phyloP scores from a whole-genome alignment of 2,329 filamentous ascomycete species.

The Coleophoma crateriformis region DNA sequence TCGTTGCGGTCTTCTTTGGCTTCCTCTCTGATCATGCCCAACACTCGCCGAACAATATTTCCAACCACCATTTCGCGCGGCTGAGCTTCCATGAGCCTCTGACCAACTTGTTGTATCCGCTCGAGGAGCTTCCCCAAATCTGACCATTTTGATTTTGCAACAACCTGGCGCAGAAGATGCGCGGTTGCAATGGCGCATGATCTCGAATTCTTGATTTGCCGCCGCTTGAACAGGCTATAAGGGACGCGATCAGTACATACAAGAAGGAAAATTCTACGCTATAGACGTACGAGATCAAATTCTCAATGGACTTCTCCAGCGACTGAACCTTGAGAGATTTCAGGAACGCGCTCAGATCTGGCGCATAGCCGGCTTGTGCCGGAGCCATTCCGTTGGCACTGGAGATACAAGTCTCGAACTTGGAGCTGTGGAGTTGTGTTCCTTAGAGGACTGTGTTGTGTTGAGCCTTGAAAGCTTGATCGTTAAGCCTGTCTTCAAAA shows the following conservation, averaged over 20 bases:
- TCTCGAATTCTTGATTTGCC: conserved; percentile 83
- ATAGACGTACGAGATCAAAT: conserved; percentile 68
- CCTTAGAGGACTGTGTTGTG: no score
- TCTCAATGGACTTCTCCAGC: conserved; percentile 78
- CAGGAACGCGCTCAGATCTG: conserved; percentile 72
- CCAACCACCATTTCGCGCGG: conserved; percentile 88
- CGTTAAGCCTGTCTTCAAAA: no score
- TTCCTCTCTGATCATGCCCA: conserved; percentile 89
- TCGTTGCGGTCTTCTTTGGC: conserved; percentile 73
- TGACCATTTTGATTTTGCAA: conserved; percentile 73
- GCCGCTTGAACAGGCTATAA: conserved; percentile 70
- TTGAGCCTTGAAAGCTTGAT: no score
- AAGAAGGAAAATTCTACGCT: not conserved
- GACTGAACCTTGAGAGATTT: conserved; percentile 70
- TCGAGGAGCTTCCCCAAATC: conserved; percentile 75
- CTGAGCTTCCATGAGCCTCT: conserved; percentile 73
- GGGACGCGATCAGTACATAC: conserved; percentile 7
- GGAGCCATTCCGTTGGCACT: conserved; percentile 41
- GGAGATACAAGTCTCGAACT: not conserved
- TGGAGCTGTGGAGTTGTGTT: no score
- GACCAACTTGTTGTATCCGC: conserved; percentile 73
- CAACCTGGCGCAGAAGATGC: conserved; percentile 79
- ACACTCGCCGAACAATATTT: conserved; percentile 86
- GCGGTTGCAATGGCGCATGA: conserved; percentile 89
- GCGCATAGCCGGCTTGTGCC: conserved; percentile 48